Conservation (phyloP, 2,329 filamentous ascomycete species). For the Neonectria punicea region DNA sequence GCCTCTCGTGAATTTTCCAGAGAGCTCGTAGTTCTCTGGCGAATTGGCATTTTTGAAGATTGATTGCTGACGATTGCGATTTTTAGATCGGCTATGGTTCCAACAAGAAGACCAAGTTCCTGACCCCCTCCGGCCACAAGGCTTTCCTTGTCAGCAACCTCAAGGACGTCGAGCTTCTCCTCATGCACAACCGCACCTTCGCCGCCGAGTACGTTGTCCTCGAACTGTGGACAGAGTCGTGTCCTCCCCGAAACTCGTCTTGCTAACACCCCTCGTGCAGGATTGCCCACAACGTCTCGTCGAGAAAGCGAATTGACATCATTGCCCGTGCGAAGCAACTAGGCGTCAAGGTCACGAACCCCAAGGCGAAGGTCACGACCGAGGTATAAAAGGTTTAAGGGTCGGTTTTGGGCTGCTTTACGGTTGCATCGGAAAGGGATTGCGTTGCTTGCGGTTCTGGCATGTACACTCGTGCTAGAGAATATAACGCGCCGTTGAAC, state of each 20-base stretch:
- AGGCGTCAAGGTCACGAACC: slow-evolving; percentile 99
- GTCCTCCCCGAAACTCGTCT: background rate
- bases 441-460: slow-evolving; percentile 46
- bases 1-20: slow-evolving; percentile 9
- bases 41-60: background rate
- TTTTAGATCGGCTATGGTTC: slow-evolving; percentile 94
- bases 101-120: slow-evolving; percentile 99
- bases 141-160: slow-evolving; percentile 98
- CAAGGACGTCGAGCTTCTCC: slow-evolving; percentile 93
- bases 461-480: slow-evolving; percentile 45
- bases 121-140: slow-evolving; percentile 99
- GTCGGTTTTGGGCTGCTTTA: slow-evolving; percentile 45
- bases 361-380: slow-evolving; percentile 98
- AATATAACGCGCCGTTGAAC: slow-evolving; percentile 46
- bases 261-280: slow-evolving; percentile 58
- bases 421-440: slow-evolving; percentile 46
- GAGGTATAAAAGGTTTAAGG: slow-evolving; percentile 72
- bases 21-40: slow-evolving; percentile 15
- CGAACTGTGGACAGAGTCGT: background rate
- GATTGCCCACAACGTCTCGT: slow-evolving; percentile 98
- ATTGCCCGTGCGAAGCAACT: slow-evolving; percentile 97
- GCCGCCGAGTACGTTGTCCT: slow-evolving; percentile 87
- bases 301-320: slow-evolving; percentile 98
- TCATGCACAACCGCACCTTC: slow-evolving; percentile 99
- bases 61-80: slow-evolving; percentile 32